phyloP scores from a whole-genome alignment of 2,329 filamentous ascomycete genomes.

The Phialophora verrucosa region DNA sequence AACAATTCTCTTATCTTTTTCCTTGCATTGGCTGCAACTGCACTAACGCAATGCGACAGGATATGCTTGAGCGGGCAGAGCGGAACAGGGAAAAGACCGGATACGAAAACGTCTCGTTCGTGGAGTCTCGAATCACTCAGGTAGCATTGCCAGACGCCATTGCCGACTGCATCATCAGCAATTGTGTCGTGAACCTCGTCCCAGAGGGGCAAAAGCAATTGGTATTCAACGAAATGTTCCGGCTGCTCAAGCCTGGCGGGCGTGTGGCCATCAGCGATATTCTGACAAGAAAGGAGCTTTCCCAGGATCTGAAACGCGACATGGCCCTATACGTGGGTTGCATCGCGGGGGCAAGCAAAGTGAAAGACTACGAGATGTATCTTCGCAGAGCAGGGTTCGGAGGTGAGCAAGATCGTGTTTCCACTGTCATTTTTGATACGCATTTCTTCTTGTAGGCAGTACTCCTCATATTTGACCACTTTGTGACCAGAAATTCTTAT shows the following conservation, averaged over 20 bases:
- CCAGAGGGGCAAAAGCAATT: constrained; percentile 58
- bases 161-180: constrained; percentile 65
- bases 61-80: no score
- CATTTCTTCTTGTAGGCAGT: no score
- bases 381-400: constrained; percentile 58
- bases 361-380: constrained; percentile 59
- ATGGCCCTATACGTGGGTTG: constrained; percentile 66
- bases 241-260: constrained; percentile 63
- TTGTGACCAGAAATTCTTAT: constrained; percentile 44
- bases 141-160: constrained; percentile 51
- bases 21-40: no score
- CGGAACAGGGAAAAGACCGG: constrained; percentile 6
- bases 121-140: constrained; percentile 59
- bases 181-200: constrained; percentile 68
- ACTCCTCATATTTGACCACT: no score
- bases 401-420: constrained; percentile 41
- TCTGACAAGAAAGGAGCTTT: constrained; percentile 48
- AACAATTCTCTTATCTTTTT: neutral
- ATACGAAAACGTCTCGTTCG: constrained; percentile 46
- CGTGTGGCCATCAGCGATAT: constrained; percentile 67
- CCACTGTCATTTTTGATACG: no score
- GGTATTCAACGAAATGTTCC: constrained; percentile 64
- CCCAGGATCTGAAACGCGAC: constrained; percentile 55
- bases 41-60: no score
- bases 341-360: constrained; percentile 62